Conservation (phyloP, 495 filamentous ascomycete genomes). For the Elasticomyces elasticus region DNA sequence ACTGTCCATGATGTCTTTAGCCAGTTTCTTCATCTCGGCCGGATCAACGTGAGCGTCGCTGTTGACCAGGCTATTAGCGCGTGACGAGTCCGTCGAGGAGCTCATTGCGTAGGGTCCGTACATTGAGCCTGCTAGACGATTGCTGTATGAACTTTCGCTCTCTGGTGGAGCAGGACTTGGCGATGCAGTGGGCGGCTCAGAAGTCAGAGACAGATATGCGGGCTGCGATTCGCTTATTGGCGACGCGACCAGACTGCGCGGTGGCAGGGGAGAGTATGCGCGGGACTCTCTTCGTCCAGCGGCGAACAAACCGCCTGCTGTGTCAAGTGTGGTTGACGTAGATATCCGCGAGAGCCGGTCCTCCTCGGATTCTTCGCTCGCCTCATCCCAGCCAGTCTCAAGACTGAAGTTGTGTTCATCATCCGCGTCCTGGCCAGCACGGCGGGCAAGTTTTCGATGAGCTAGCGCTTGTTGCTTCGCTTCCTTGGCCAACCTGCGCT, state of each 20-base stretch:
- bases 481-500: slow-evolving; percentile 22
- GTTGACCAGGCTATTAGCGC: slow-evolving; percentile 42
- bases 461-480: slow-evolving; percentile 15
- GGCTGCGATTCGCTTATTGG: not conserved
- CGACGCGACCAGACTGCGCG: slow-evolving; percentile 3
- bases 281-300: slow-evolving; percentile 4
- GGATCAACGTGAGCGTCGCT: slow-evolving; percentile 17
- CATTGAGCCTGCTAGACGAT: slow-evolving; percentile 63
- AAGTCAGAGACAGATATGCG: not conserved
- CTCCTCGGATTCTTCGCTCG: slow-evolving; percentile 23
- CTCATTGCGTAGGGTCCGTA: slow-evolving; percentile 51
- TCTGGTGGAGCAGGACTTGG: not conserved
- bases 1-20: slow-evolving; percentile 39
- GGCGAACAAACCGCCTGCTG: not conserved
- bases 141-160: slow-evolving; percentile 33
- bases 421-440: not conserved
- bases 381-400: slow-evolving; percentile 53
- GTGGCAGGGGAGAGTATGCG: slow-evolving; percentile 11
- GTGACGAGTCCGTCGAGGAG: slow-evolving; percentile 4
- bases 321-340: slow-evolving; percentile 9
- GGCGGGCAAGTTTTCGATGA: slow-evolving; percentile 13
- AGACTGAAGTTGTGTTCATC: slow-evolving; percentile 56
- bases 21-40: not conserved
- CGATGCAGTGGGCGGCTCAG: slow-evolving; percentile 4
- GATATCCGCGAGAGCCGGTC: slow-evolving; percentile 20